These are phyloP conservation scores for Clonostachys chloroleuca DNA, from an alignment of 2,329 filamentous ascomycete species.

Conservation along the genomic window DNA sequence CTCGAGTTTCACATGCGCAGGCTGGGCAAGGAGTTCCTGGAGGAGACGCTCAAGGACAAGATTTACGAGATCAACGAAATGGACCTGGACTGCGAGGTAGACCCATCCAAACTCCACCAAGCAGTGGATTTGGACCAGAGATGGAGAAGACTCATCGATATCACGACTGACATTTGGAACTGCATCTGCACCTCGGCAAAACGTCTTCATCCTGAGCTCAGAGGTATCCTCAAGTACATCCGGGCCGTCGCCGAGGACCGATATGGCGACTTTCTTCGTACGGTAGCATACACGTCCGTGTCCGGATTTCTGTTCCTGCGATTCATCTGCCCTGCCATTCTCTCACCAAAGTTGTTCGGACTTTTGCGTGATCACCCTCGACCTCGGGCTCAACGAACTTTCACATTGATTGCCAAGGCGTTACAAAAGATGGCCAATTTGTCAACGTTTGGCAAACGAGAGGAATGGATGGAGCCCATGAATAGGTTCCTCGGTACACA, in stretches of 20 bases:
- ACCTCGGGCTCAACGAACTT: constrained; percentile 75
- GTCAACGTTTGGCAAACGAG: constrained; percentile 87
- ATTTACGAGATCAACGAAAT: constrained; percentile 85
- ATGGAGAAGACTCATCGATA: constrained; percentile 71
- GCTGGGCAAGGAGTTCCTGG: constrained; percentile 86
- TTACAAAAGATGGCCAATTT: constrained; percentile 88
- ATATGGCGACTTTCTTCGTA: constrained; percentile 87
- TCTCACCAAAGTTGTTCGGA: constrained; percentile 92
- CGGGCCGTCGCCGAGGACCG: constrained; percentile 89
- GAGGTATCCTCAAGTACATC: constrained; percentile 85
- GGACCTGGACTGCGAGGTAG: constrained; percentile 91
- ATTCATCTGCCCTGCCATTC: constrained; percentile 93
- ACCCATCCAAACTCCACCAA: constrained; percentile 71
- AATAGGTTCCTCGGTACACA: constrained; percentile 78
- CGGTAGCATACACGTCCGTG: constrained; percentile 88
- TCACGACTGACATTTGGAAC: constrained; percentile 83
- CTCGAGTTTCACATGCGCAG: constrained; percentile 95
- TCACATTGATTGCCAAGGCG: constrained; percentile 89
- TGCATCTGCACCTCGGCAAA: constrained; percentile 72
- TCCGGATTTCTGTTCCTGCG: constrained; percentile 92
- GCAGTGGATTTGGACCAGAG: constrained; percentile 72
- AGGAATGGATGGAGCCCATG: constrained; percentile 99
- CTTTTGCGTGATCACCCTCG: constrained; percentile 79
- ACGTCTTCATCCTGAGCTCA: constrained; percentile 74
- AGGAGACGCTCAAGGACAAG: constrained; percentile 81